Evolutionary conservation across 352 stramenopile species (phyloP), one percentile per base, ranked within the genome.

Genomic region (Blastocystis sp.): DNA sequence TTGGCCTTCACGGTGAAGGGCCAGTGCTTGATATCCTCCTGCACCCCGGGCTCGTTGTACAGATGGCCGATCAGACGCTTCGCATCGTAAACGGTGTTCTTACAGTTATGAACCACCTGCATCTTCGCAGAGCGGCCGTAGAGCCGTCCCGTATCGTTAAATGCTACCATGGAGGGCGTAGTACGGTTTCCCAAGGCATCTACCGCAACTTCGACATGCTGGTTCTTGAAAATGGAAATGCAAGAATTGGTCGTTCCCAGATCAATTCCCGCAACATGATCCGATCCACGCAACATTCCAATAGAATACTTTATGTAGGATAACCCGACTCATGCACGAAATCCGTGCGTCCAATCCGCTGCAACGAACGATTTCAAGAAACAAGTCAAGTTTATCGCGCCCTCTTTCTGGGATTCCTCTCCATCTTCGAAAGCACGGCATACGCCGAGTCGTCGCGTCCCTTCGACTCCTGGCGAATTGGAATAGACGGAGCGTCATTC

Each of bases 201-300:
- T 66, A 94, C 56, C 89, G 97, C 96, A 86, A 93, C 92, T 89
- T 98, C 94, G 14, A 98, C 95, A 65, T 93, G 94, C 91, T 98
- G 95, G 89, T 98, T 97, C 90, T 98, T 94, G 94, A 94, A 98
- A 53, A 98, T 94, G 43, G 95, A 95, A 65, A 98, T 94, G 86
- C 95, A 98, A 82, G 94, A 97, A 92, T 98, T 97, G 40, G 95
- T 98, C 77, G 95, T 98, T 82, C 95, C 95, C 62, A 98, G 92
- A 91, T 98, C 96, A 90, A 98, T 98, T 88, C 96, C 96, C 86
- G 98, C 95, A 82, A 91, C 93, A 90, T 96, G 92, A 89, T 93
- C 94, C 53, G 93, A 93, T 89, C 52, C 74, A 34, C 59, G 23
- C 14, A 43, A 23, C 52, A 80, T 74, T 14, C n/a, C 61, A 64